A percentile compares a stretch with the other conserved stretches of the same genome.
Conservation (phyloP, 1,284 basidiomycete genomes). For the Leccinum variabile region DNA sequence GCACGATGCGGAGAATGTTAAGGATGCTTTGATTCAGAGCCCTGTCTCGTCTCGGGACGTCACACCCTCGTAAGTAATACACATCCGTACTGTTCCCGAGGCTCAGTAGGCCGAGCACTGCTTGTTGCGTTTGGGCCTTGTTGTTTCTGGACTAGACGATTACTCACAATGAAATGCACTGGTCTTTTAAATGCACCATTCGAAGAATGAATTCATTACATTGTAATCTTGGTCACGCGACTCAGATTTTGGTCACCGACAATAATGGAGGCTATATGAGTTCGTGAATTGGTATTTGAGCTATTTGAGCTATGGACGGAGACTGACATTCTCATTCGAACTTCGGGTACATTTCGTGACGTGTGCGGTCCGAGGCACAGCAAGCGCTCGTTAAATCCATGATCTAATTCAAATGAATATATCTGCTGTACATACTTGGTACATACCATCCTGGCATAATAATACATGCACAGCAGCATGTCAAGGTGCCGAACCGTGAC, state of each 20-base stretch:
- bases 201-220: background rate
- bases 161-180: background rate
- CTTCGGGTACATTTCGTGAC: background rate
- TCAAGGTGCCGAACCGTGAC: background rate
- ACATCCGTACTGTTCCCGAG: background rate
- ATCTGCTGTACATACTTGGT: background rate
- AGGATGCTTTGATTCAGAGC: background rate
- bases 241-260: background rate
- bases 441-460: constrained; percentile 1
- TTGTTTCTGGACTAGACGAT: background rate
- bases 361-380: background rate
- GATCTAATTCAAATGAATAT: background rate
- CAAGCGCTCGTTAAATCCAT: background rate
- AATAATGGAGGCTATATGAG: background rate
- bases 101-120: background rate
- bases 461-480: constrained; percentile 6
- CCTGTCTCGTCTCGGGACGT: background rate
- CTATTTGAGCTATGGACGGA: background rate
- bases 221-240: background rate
- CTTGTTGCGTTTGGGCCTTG: background rate
- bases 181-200: background rate
- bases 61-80: background rate
- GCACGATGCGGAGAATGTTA: background rate
- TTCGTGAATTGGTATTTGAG: background rate
- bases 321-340: background rate